Evolutionary conservation across 441 rosid genomes (phyloP).

Genomic region (Raphanus hybrid): DNA sequence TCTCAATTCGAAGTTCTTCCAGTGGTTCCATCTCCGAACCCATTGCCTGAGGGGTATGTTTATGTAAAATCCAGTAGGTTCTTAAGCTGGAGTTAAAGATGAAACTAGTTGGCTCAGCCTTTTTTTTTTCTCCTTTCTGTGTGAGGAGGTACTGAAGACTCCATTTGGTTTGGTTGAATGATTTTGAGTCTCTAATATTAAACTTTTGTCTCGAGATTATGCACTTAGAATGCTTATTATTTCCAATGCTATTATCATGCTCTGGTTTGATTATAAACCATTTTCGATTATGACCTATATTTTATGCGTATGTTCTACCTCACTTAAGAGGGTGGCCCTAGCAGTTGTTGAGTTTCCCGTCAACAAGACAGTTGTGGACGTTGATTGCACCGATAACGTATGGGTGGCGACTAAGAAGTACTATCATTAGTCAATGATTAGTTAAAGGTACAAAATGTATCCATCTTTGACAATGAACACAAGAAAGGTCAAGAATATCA

Average conservation of each 20-base stretch:
- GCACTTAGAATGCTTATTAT: neutral
- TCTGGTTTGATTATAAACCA: too few relatives aligned
- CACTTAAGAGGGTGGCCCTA: too few relatives aligned
- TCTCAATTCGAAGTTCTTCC: slow-evolving; percentile 9
- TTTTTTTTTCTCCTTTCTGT: too few relatives aligned
- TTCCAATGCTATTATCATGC: too few relatives aligned
- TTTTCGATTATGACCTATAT: too few relatives aligned
- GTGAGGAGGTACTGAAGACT: neutral
- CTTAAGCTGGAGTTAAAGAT: neutral
- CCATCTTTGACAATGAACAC: neutral
- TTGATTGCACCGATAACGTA: too few relatives aligned
- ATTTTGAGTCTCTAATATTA: neutral
- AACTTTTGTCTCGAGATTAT: neutral
- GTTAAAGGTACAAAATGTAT: neutral
- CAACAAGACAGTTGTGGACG: too few relatives aligned
- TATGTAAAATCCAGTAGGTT: neutral
- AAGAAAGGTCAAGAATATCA: neutral
- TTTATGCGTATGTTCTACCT: too few relatives aligned
- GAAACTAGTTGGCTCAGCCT: neutral
- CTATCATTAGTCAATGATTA: neutral
- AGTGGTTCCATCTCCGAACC: slow-evolving; percentile 6
- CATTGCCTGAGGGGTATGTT: neutral
- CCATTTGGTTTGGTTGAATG: neutral
- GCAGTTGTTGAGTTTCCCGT: too few relatives aligned
- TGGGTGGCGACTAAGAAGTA: too few relatives aligned